Evolutionary conservation across 208 protist genomes (phyloP), one percentile per base, ranked within the genome.

Genomic region (Polymyxa betae): DNA sequence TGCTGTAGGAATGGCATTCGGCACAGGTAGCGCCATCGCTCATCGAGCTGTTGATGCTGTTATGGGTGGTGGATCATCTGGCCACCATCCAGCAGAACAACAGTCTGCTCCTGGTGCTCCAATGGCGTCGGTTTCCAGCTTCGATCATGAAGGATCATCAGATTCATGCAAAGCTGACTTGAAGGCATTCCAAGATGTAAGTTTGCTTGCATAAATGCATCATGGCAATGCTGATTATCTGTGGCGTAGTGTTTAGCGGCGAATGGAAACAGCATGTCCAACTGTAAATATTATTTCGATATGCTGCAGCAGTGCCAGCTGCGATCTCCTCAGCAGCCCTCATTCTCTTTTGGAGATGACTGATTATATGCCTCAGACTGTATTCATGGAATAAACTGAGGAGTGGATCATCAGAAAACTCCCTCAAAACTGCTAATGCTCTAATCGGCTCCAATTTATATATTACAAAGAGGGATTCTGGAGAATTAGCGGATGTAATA

Each of bases 211-310:
- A 38, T 43, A 40, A 20, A 5, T 82, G 72, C 40, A 82, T 60
- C 24, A 60, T 60, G 5, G 49, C 5, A 24, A 24, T 82, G 5
- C 35, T 16, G 5, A 43, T 82, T 16, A 66, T 29, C 29, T 16
- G 54, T 66, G 20, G 20, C 54, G 54, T 66, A 82, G 72, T 82
- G 72, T n/a, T 38, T 82, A n/a, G 72, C 72, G 5, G 5, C 72
- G 5, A 82, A 82, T 43, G 35, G 35, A n/a, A 35, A 82, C 72
- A 82, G n/a, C n/a, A n/a, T 82, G n/a, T 82, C 72, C n/a, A 40
- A 43, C n/a, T 82, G 72, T n/a, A 82, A 82, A n/a, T 82, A 82
- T 43, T 82, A 82, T n/a, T 82, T 82, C 35, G 72, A 82, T 43
- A 35, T 35, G n/a, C 72, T 82, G 5, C 72, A 35, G 5, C 72